These are phyloP conservation scores for Mycotypha africana DNA, from an alignment of 371 early-diverging fungal genomes.

Conservation along the genomic window DNA sequence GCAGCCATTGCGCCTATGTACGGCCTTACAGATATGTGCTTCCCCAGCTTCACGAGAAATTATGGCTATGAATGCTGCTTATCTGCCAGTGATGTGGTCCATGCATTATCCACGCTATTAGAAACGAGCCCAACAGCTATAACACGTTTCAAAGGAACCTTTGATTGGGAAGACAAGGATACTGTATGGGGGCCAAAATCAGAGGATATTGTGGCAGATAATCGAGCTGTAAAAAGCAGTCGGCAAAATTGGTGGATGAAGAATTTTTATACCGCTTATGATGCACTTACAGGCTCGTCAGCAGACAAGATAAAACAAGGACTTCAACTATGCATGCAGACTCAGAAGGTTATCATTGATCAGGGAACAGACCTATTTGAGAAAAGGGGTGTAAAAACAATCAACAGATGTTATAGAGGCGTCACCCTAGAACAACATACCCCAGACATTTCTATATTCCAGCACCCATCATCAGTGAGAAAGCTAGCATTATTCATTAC, in stretches of 20 bases:
- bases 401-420: slow-evolving; percentile 64
- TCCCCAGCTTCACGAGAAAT: slow-evolving; percentile 74
- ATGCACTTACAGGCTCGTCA: slow-evolving; percentile 60
- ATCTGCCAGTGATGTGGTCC: slow-evolving; percentile 80
- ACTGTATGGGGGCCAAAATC: slow-evolving; percentile 8
- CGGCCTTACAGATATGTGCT: slow-evolving; percentile 71
- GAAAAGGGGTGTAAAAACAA: slow-evolving; percentile 62
- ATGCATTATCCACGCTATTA: slow-evolving; percentile 72
- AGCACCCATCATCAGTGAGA: slow-evolving; percentile 56
- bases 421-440: slow-evolving; percentile 56
- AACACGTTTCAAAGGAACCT: slow-evolving; percentile 30
- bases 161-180: slow-evolving; percentile 16
- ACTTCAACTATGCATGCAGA: slow-evolving; percentile 64
- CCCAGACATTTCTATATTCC: slow-evolving; percentile 50
- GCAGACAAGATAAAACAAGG: slow-evolving; percentile 60
- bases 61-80: slow-evolving; percentile 73
- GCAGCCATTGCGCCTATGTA: slow-evolving; percentile 69
- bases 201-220: neutral
- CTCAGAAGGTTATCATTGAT: slow-evolving; percentile 70
- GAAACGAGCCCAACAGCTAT: slow-evolving; percentile 53
- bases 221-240: neutral
- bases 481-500: slow-evolving; percentile 75
- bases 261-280: slow-evolving; percentile 84
- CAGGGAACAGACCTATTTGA: slow-evolving; percentile 75
- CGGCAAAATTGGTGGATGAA: slow-evolving; percentile 57